Base-by-base conservation (phyloP, 257 asterid genomes). In the Thymus quinquecostatus region DNA sequence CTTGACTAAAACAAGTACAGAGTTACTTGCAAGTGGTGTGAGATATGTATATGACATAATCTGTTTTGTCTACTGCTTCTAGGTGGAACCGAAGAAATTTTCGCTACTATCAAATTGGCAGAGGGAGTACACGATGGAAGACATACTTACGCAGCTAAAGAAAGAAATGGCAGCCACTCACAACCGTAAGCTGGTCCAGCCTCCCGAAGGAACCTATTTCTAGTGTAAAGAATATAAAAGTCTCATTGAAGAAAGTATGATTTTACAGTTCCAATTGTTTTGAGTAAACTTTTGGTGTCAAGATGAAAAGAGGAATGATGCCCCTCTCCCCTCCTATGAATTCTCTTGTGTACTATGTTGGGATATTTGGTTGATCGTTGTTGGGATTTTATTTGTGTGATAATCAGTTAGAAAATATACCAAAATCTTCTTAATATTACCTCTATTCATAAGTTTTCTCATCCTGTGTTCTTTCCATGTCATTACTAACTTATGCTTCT, bases 141-240 rank as follows among this genome's bases (percentile, higher is more conserved):
- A 79, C 45, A 79, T 79, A 40, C 55, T 79, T 43, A 79, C 79
- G 6, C 76, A 70, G 55, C 80, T 79, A 36, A 79, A 79, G 80
- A 79, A 79, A 71, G 83, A 79, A 69, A 79, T 79, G 83, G 72
- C 83, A 0, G 71, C 82, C 43, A 73, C 83, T 3, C 80, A 79
- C 55, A 74, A 75, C 80, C 80, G 80, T 34, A 79, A 74, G 83
- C 80, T 75, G 34, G 78, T 66, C 73, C 70, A 91, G 82, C 97
- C 97, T 32, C 96, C 97, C 0, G 97, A 91, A 83, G 97, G 97
- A 69, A 87, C 92, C 77, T 84, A 81, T 75, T 91, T 91, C 84
- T 91, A 87, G 89, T 70, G 44, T 73, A 64, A 77, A 53, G 49
- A 38, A 34, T 78, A 55, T 70, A 12, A 60, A 1, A 77, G 75